Base-by-base conservation (phyloP, 345 rosid species). In the Syzygium grande region DNA sequence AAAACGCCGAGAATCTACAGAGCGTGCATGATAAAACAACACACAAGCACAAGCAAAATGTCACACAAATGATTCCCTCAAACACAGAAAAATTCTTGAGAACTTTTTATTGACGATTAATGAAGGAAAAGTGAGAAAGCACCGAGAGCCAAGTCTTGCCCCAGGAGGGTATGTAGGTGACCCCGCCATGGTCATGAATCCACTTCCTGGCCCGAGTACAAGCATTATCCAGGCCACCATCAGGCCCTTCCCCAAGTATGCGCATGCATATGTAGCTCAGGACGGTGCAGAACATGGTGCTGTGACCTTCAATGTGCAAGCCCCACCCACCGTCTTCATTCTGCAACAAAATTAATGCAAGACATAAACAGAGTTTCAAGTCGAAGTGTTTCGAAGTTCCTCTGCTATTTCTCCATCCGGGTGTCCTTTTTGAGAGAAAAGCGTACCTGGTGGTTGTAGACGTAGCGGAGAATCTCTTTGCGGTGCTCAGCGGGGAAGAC, bases 61-160 rank as follows among this genome's bases (percentile, higher is more conserved):
- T 51, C 41, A 52, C 58, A 7, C 5, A 84, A 25, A 29, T 27
- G 29, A 12, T 51, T 7, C 59, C 11, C 58, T 27, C 12, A 53
- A 30, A 84, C 63, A n/a, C n/a, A n/a, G n/a, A n/a, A n/a, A n/a
- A n/a, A n/a, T n/a, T n/a, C n/a, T n/a, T n/a, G n/a, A n/a, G n/a
- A n/a, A n/a, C n/a, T n/a, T n/a, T n/a, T n/a, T n/a, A n/a, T n/a
- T n/a, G n/a, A n/a, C n/a, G n/a, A n/a, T n/a, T n/a, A n/a, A n/a
- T 22, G 46, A 41, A 68, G 80, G 27, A 34, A 86, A 52, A 46
- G 53, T 9, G 27, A 13, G 56, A 41, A 1, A 23, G 4, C 84
- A 91, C 91, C 80, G 92, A 89, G 43, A 91, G 92, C 92, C 92
- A 91, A 43, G 85, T 89, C 86, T 91, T 91, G 30, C 92, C 92